A percentile compares a stretch with the other conserved stretches of the same genome.
Evolutionary conservation across 192 early-diverging fungal species (phyloP).

Genomic region (Spizellomyces sp.): DNA sequence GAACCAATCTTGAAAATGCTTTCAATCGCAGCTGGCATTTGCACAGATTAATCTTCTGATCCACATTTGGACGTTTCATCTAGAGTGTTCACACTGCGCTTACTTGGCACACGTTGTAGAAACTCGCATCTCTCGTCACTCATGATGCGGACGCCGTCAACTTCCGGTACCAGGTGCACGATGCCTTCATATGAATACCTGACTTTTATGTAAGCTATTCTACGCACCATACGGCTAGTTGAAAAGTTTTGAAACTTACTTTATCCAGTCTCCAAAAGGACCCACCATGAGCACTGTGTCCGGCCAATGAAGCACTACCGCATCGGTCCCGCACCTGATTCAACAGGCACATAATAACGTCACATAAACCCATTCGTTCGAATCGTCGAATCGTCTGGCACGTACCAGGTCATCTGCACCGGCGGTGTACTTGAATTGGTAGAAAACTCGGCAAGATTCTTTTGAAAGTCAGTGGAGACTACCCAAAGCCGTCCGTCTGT

Average conservation of each 20-base stretch:
- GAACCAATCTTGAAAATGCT: slow-evolving; percentile 94
- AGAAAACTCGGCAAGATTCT: slow-evolving; percentile 83
- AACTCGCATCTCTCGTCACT: slow-evolving; percentile 82
- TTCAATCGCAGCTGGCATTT: slow-evolving; percentile 62
- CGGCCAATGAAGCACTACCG: slow-evolving; percentile 85
- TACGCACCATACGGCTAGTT: not conserved
- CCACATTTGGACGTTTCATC: not conserved
- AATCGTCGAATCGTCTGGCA: too few species aligned
- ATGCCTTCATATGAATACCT: slow-evolving; percentile 68
- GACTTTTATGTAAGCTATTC: not conserved
- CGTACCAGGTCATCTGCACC: slow-evolving; percentile 75
- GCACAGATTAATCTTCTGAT: not conserved
- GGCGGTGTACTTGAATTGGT: slow-evolving; percentile 68
- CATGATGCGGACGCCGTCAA: slow-evolving; percentile 91
- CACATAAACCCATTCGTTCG: too few species aligned
- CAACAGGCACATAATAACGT: not conserved
- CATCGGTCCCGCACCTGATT: slow-evolving; percentile 97
- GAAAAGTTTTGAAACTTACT: slow-evolving; percentile 49
- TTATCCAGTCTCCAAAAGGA: slow-evolving; percentile 88
- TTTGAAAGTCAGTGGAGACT: slow-evolving; percentile 93
- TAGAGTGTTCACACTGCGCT: not conserved
- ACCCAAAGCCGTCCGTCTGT: slow-evolving; percentile 81
- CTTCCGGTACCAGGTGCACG: slow-evolving; percentile 84
- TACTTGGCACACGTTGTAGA: slow-evolving; percentile 84
- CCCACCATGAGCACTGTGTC: slow-evolving; percentile 86